phyloP scores from a whole-genome alignment of 1,284 basidiomycete genomes.

The Cutaneotrichosporon cutaneum region DNA sequence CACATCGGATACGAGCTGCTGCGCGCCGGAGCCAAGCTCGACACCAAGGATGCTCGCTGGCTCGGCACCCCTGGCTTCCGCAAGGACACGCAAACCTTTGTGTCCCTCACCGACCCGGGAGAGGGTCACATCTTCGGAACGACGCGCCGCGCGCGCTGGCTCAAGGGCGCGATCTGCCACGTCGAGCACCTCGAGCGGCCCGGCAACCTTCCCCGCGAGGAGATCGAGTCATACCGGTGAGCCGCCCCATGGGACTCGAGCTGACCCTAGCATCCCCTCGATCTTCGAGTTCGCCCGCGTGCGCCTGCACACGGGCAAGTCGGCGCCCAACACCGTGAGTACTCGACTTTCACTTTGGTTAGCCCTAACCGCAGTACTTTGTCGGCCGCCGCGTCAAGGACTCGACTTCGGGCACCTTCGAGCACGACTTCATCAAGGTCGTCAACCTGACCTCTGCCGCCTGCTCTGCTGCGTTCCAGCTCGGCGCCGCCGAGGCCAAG shows the following conservation, averaged over 20 bases:
- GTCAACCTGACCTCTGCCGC: conserved; percentile 2
- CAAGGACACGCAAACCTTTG: neutral
- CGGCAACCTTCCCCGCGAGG: conserved; percentile 1
- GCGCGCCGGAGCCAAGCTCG: neutral
- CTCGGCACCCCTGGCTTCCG: conserved; percentile 4
- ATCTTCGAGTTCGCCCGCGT: conserved; percentile 1
- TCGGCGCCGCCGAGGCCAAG: conserved; percentile 1
- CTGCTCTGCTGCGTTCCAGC: neutral
- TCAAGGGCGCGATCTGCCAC: conserved; percentile 3
- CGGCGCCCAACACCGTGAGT: conserved; percentile 4
- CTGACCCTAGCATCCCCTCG: neutral
- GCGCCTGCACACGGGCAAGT: conserved; percentile 4
- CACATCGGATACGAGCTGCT: conserved; percentile 1
- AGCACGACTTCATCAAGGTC: conserved; percentile 2
- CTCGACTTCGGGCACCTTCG: neutral
- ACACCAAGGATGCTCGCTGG: conserved; percentile 3
- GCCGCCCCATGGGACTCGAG: neutral
- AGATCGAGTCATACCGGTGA: conserved; percentile 5
- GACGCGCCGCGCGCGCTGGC: neutral
- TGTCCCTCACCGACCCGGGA: neutral
- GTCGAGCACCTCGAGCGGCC: conserved; percentile 2
- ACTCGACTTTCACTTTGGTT: neutral
- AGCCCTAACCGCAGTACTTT: neutral
- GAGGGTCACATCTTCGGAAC: neutral
- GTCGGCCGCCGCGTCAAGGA: conserved; percentile 4